Evolutionary conservation across 73 alveolate genomes (phyloP), one percentile per base, ranked within the genome.

Genomic region (Durusdinium trenchii): DNA sequence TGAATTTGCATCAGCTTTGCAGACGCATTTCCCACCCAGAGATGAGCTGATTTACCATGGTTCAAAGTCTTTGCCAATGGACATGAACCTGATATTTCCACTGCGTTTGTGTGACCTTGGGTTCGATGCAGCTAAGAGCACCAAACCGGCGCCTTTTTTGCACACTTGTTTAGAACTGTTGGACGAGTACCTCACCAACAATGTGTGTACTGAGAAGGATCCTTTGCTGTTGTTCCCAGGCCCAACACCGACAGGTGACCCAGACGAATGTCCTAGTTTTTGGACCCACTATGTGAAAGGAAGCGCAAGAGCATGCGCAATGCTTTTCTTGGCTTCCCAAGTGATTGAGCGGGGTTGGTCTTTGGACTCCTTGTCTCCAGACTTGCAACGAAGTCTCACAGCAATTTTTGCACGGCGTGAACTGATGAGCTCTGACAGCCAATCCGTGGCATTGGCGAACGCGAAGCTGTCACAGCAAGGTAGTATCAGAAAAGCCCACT

Each of bases 211-310:
- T 6, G 64, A 78, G 52, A 9, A 40, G 28, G 86, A 75, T n/a
- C 54, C 50, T 20, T 23, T 75, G 6, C 50, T 75, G 28, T n/a
- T 75, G 48, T 12, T 14, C 54, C 50, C 6, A 40, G 86, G 86
- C 52, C 16, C 12, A 6, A 75, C 35, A 5, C 54, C 23, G 52
- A 10, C 42, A 32, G 43, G 43, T 14, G 52, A 75, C 86, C 86
- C 86, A 57, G 52, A n/a, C n/a, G n/a, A n/a, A n/a, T n/a, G n/a
- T n/a, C n/a, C n/a, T n/a, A n/a, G n/a, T n/a, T 75, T 75, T 30
- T 75, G 86, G 86, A 6, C 86, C n/a, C 6, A 4, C 7, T 75
- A 75, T 30, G 86, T 75, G 52, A 75, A 75, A 52, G 86, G 86
- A 4, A 36, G 46, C 54, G 86, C 86, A 4, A 20, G 86, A 10